These are phyloP conservation scores for Amauroascus niger DNA, from an alignment of 2,329 filamentous ascomycete species.

Conservation along the genomic window DNA sequence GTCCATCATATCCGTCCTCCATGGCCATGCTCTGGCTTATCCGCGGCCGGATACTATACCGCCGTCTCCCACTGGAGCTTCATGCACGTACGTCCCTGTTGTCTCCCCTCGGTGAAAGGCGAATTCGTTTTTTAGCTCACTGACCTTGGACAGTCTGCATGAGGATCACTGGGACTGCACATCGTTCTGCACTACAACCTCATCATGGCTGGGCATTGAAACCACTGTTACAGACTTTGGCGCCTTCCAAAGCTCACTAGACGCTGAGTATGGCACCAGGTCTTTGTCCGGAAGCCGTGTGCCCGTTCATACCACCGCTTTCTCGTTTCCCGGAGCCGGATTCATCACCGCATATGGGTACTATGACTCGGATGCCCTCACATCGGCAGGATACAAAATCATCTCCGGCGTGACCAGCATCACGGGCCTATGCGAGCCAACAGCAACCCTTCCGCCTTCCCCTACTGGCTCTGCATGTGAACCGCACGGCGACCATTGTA, in stretches of 20 bases:
- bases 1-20: neutral
- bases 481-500: slow-evolving; percentile 5
- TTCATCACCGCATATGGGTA: slow-evolving; percentile 6
- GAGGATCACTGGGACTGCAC: slow-evolving; percentile 6
- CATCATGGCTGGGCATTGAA: neutral
- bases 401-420: slow-evolving; percentile 8
- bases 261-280: neutral
- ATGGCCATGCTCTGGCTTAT: neutral
- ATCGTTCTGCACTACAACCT: neutral
- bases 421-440: slow-evolving; percentile 1
- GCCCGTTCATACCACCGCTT: slow-evolving; percentile 6
- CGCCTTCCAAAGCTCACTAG: slow-evolving; percentile 6
- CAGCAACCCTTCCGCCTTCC: slow-evolving; percentile 3
- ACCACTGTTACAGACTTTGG: slow-evolving; percentile 1
- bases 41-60: neutral
- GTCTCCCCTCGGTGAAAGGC: neutral
- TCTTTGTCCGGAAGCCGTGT: neutral
- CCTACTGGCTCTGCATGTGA: slow-evolving; percentile 6
- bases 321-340: slow-evolving; percentile 3
- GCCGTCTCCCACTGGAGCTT: neutral
- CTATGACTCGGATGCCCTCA: slow-evolving; percentile 5
- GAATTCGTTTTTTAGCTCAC: neutral
- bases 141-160: neutral
- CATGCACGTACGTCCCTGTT: neutral
- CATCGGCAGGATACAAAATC: slow-evolving; percentile 7